phyloP scores from a whole-genome alignment of 164 flowering plant genomes.

The Tetrastigma voinierianum region DNA sequence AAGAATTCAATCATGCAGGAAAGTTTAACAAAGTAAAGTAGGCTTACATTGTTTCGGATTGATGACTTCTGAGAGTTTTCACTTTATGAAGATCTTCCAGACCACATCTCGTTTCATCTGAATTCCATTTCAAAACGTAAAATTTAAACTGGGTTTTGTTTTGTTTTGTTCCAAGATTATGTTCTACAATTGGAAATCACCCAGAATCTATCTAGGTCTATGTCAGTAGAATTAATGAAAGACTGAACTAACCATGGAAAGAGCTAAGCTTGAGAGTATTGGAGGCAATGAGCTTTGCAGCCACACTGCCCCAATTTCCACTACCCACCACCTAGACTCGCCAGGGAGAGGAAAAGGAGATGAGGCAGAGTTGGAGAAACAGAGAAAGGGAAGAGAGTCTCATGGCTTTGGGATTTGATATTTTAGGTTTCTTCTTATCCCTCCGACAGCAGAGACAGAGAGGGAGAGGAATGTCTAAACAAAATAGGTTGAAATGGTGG shows the following conservation, averaged over 20 bases:
- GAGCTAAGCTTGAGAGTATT: slow-evolving; percentile 61
- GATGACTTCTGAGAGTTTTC: slow-evolving; percentile 83
- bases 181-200: not conserved
- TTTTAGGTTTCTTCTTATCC: too few species aligned
- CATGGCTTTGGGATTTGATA: too few species aligned
- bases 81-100: slow-evolving; percentile 75
- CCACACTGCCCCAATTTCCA: slow-evolving; percentile 98
- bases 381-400: too few species aligned
- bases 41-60: slow-evolving; percentile 61
- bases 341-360: too few species aligned
- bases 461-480: too few species aligned
- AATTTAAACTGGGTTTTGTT: not conserved
- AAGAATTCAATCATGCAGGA: not conserved
- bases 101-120: slow-evolving; percentile 99
- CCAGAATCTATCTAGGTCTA: not conserved
- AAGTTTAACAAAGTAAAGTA: not conserved
- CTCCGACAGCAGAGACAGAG: too few species aligned
- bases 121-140: slow-evolving; percentile 9
- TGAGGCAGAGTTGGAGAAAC: too few species aligned
- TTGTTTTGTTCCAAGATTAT: too few species aligned
- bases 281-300: slow-evolving; percentile 89
- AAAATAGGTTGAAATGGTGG: too few species aligned
- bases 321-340: slow-evolving; percentile 95
- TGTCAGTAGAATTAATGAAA: not conserved
- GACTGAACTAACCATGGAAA: slow-evolving; percentile 55